A percentile compares a stretch with the other conserved stretches of the same genome.
These are phyloP conservation scores for Catharanthus roseus DNA, from an alignment of 257 asterid species.

Conservation along the genomic window DNA sequence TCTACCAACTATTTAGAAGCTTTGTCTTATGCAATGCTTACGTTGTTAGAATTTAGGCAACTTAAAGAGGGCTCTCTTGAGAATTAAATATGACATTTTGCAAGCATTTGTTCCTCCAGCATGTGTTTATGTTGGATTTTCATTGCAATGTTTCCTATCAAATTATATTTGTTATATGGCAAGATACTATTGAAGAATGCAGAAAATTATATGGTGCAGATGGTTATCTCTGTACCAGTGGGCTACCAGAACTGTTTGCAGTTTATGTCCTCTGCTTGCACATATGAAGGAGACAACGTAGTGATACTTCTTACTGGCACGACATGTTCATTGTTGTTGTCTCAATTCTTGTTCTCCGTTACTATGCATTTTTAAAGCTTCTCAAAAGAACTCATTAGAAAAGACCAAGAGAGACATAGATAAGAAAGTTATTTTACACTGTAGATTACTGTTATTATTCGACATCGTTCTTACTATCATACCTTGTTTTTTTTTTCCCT, in stretches of 20 bases:
- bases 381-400: neutral
- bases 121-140: neutral
- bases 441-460: neutral
- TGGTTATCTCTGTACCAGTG: slow-evolving; percentile 94
- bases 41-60: neutral
- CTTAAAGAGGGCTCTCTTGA: neutral
- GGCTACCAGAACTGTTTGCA: slow-evolving; percentile 97
- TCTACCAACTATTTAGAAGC: neutral
- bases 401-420: neutral
- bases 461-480: neutral
- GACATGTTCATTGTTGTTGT: neutral
- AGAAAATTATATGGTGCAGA: slow-evolving; percentile 97
- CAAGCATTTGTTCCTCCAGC: neutral
- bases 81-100: neutral
- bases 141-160: neutral
- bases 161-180: slow-evolving; percentile 10
- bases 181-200: slow-evolving; percentile 99
- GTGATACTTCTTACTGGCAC: slow-evolving; percentile 86
- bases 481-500: too few relatives aligned
- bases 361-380: neutral
- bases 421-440: neutral
- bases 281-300: slow-evolving; percentile 92
- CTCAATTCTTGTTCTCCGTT: neutral
- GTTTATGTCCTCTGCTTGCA: slow-evolving; percentile 99
- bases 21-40: neutral